Evolutionary conservation across 2,329 filamentous ascomycete species (phyloP), one percentile per base, ranked within the genome.

Genomic region (Venturia nashicola): DNA sequence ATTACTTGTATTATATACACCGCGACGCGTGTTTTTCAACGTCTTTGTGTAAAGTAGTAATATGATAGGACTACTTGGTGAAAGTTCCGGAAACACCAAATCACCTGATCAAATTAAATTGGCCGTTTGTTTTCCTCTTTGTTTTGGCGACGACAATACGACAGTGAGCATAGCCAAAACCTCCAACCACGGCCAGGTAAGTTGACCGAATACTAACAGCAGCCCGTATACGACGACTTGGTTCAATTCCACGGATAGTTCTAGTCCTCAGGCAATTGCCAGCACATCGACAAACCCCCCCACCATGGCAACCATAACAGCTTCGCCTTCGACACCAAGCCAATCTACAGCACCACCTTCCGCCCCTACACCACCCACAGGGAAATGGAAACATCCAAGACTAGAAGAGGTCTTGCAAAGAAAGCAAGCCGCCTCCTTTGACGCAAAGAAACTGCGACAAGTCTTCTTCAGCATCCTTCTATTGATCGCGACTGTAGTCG

Each of bases 341-440:
- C 59, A 60, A 16, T 34, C 23, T 11, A 32, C 20, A 23, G 48
- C 46, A 36, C 64, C 61, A 14, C 64, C 70, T 12, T 64, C 68
- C 62, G 74, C 74, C 11, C 73, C 77, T 4, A 72, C 90, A 7
- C 61, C 64, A 16, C 64, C 64, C 12, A 48, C 64, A 42, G 92
- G 93, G 64, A 90, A 87, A 72, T 99, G 94, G 93, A 85, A 86
- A 71, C 94, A 99, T 74, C 94, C 94, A 42, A 86, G 88, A 67
- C 82, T 97, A 68, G 83, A 91, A 70, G 93, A 97, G 76, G 95
- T 99, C 72, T 86, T 89, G 18, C 83, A 83, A 67, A 86, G 94
- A 61, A 89, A 91, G 72, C 87, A 90, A 73, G 87, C 86, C 23
- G 85, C 86, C 16, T 89, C 82, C 59, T 96, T 97, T 73, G 85